Evolutionary conservation across 2,329 filamentous ascomycete genomes (phyloP).

Genomic region (Fusarium coicis): DNA sequence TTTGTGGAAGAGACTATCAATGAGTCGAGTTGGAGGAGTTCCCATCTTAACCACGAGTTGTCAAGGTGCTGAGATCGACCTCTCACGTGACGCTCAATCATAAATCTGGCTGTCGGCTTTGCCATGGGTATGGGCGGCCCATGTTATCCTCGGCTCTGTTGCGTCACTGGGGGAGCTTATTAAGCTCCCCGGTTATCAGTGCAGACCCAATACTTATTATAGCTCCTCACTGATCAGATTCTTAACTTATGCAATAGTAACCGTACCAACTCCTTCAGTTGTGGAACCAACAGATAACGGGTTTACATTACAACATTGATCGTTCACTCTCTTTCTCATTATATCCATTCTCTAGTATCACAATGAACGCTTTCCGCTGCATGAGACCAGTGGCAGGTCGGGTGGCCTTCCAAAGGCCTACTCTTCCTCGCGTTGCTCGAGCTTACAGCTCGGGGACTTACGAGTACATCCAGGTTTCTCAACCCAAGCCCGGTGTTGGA

Average conservation of each 20-base stretch:
- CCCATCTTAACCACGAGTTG: not conserved
- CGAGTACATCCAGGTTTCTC: slow-evolving; percentile 84
- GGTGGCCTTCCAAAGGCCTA: slow-evolving; percentile 62
- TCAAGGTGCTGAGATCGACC: not conserved
- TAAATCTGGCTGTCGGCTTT: slow-evolving; percentile 31
- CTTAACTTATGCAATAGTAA: slow-evolving; percentile 7
- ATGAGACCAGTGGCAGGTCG: slow-evolving; percentile 66
- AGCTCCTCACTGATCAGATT: slow-evolving; percentile 20
- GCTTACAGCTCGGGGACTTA: slow-evolving; percentile 69
- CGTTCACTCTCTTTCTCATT: not conserved
- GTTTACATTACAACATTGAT: not conserved
- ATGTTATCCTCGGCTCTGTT: slow-evolving; percentile 45
- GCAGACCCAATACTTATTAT: slow-evolving; percentile 10
- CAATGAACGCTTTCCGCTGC: slow-evolving; percentile 66
- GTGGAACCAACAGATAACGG: not conserved
- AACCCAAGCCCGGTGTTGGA: slow-evolving; percentile 88
- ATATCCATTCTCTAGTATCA: slow-evolving; percentile 1
- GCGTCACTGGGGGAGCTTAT: slow-evolving; percentile 41
- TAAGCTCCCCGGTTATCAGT: slow-evolving; percentile 26
- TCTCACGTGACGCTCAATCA: slow-evolving; percentile 32
- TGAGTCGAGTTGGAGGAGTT: not conserved
- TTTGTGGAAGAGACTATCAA: not conserved
- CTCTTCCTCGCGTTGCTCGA: slow-evolving; percentile 66
- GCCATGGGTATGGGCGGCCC: slow-evolving; percentile 32
- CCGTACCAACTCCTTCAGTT: not conserved